A percentile compares a stretch with the other conserved stretches of the same genome.
Conservation (phyloP, 2,329 filamentous ascomycete genomes). For the Scedosporium boydii region DNA sequence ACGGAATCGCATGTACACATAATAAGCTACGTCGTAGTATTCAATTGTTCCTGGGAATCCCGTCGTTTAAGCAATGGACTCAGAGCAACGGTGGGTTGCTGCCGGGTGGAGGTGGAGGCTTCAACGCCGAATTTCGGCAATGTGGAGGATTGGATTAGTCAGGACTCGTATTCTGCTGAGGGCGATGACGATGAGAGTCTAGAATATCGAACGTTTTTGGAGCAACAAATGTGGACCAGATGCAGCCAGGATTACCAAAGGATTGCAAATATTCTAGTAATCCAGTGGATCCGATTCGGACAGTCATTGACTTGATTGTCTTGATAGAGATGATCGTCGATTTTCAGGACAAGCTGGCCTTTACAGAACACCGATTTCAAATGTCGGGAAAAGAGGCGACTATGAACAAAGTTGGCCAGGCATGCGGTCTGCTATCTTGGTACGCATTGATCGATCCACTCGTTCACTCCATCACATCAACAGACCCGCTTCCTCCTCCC, state of each 20-base stretch:
- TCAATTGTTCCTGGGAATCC: background rate
- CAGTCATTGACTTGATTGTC: background rate
- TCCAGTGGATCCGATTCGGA: background rate
- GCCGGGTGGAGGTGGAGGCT: background rate
- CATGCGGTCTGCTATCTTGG: too few species aligned
- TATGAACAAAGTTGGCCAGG: too few species aligned
- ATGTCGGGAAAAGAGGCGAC: too few species aligned
- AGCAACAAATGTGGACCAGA: background rate
- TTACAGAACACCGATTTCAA: too few species aligned
- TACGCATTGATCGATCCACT: background rate
- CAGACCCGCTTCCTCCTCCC: conserved; percentile 27
- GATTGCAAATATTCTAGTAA: background rate
- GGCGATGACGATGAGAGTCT: too few species aligned
- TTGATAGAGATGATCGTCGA: too few species aligned
- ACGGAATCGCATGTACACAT: too few species aligned
- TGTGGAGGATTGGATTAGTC: background rate
- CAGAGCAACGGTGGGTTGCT: background rate
- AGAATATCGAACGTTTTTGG: too few species aligned
- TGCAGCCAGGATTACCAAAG: background rate
- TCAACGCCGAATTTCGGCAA: background rate
- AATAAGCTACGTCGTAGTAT: background rate
- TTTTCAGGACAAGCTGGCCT: too few species aligned
- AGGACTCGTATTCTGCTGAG: too few species aligned
- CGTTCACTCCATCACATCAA: background rate
- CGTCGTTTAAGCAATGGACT: too few species aligned